These are phyloP conservation scores for Ceratocystis cacaofunesta DNA, from an alignment of 2,329 filamentous ascomycete species.

Conservation along the genomic window DNA sequence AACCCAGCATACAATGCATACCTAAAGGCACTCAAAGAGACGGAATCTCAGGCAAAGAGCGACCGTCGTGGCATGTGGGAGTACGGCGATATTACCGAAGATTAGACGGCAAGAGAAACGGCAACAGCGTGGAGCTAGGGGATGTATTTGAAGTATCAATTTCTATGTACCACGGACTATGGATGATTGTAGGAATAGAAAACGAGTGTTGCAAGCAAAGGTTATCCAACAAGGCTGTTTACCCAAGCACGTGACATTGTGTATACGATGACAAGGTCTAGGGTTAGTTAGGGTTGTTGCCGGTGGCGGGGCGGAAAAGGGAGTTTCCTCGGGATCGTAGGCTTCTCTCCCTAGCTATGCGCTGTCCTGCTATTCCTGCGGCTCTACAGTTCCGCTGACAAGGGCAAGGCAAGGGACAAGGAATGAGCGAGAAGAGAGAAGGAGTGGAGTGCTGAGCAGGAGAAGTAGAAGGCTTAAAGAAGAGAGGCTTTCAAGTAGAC, in stretches of 20 bases:
- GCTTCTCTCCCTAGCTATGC: background rate
- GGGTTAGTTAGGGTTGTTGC: too few relatives aligned
- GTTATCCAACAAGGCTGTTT: too few relatives aligned
- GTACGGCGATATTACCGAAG: slow-evolving; percentile 91
- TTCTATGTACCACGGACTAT: slow-evolving; percentile 1
- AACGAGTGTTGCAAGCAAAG: background rate
- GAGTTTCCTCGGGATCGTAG: background rate
- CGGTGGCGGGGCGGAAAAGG: background rate
- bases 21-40: slow-evolving; percentile 54
- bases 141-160: background rate
- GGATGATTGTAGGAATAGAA: background rate
- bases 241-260: too few relatives aligned
- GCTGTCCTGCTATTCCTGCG: slow-evolving; percentile 8
- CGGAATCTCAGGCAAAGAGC: slow-evolving; percentile 65
- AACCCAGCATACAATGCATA: slow-evolving; percentile 53
- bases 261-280: too few relatives aligned
- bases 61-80: slow-evolving; percentile 87
- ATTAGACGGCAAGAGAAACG: slow-evolving; percentile 33
- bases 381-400: background rate
- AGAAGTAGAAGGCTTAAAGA: background rate
- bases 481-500: background rate
- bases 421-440: background rate
- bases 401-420: background rate
- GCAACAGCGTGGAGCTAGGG: background rate
- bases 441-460: background rate